These are phyloP conservation scores for Mycosarcoma mackinlayi DNA, from an alignment of 1,284 basidiomycete species.

Conservation along the genomic window DNA sequence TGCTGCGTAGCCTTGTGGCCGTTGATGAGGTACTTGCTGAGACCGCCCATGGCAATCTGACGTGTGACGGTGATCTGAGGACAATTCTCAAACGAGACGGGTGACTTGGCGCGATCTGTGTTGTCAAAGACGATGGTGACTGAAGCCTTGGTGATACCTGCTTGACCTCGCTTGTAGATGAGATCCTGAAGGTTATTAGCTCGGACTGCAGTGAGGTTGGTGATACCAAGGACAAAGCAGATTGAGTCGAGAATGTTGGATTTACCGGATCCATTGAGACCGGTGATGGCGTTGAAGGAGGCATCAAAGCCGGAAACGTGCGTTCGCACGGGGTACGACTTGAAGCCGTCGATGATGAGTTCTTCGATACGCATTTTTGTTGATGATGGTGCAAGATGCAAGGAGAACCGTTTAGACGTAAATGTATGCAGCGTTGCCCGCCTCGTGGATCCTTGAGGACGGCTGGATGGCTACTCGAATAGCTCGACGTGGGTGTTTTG, in stretches of 20 bases:
- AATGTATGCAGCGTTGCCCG: too few relatives aligned
- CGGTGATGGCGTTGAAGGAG: conserved; percentile 97
- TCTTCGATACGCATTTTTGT: conserved; percentile 69
- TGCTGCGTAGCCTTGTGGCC: conserved; percentile 94
- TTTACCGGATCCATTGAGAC: conserved; percentile 79
- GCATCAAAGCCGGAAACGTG: conserved; percentile 94
- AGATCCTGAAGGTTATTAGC: conserved; percentile 96
- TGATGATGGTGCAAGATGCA: background rate
- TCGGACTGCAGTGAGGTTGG: conserved; percentile 73
- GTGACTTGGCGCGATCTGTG: conserved; percentile 87
- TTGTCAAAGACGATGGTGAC: conserved; percentile 99
- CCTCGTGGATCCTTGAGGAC: too few relatives aligned
- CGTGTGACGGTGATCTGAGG: conserved; percentile 95
- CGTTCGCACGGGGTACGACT: conserved; percentile 86
- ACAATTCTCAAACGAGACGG: conserved; percentile 83
- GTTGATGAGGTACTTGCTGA: conserved; percentile 96
- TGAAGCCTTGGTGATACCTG: conserved; percentile 94
- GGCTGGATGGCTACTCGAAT: too few relatives aligned
- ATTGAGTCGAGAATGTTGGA: conserved; percentile 72
- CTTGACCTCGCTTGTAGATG: conserved; percentile 97
- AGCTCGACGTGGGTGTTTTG: too few relatives aligned
- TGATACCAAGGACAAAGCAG: conserved; percentile 67
- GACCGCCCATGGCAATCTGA: conserved; percentile 94
- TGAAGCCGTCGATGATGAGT: conserved; percentile 71
- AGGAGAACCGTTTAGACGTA: background rate